Evolutionary conservation across 306 rosid genomes (phyloP), one percentile per base, ranked within the genome.

Genomic region (Rosa chinensis): DNA sequence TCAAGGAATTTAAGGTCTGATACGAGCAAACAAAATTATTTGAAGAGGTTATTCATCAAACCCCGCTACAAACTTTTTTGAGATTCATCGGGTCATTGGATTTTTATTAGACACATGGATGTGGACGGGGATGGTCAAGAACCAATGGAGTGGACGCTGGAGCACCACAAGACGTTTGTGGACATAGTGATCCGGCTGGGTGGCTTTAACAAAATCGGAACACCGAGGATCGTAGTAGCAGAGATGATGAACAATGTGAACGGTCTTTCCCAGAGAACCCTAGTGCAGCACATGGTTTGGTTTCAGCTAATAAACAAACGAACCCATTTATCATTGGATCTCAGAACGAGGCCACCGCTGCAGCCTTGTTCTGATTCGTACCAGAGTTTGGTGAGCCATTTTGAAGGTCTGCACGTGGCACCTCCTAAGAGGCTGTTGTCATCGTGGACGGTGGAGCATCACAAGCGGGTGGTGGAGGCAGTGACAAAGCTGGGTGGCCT

Each of bases 221-320:
- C 37, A 8, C 66, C 66, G 6, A 23, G 37, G 16, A 59, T 10
- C 66, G 66, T 59, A 10, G 39, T 59, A 21, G 37, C 2, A 10
- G 66, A 59, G 66, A 59, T 59, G 66, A 23, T 59, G 66, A 59
- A 21, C 66, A 23, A 21, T 11, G 66, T 23, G 66, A 21, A 59
- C 17, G 66, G 66, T 23, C 37, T 59, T 59, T 59, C 39, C 4
- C 66, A 59, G 13, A 59, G 66, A 59, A 59, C 66, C 37, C 14
- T 59, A 10, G 66, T 59, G 66, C 66, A 59, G 16, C 66, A 59
- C 66, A 59, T 59, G 66, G 66, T 59, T 59, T 59, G 10, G 37
- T 59, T 59, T 59, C 66, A 59, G 66, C 17, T 9, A 23, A 11
- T 59, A 59, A 59, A 23, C 66, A 59, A 59, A 23, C 32, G 37